Conservation (phyloP, 768 basidiomycete genomes). For the Lentinus brumalis region DNA sequence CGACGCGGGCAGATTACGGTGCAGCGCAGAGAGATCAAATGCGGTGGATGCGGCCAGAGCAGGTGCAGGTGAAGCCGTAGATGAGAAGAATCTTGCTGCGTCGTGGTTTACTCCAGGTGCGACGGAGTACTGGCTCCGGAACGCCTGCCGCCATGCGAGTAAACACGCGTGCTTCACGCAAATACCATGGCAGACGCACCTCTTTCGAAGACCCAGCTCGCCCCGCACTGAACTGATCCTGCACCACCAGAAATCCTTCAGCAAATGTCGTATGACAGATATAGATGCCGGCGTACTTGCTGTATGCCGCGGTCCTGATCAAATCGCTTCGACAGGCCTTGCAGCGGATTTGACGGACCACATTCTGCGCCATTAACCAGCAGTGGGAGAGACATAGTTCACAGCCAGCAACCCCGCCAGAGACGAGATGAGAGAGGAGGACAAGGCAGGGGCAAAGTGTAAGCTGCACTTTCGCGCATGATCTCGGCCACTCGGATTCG, state of each 20-base stretch:
- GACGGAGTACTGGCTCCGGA: conserved; percentile 55
- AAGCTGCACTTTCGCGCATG: not conserved
- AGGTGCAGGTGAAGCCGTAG: conserved; percentile 27
- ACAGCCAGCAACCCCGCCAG: no score
- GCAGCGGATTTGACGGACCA: conserved; percentile 83
- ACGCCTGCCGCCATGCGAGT: conserved; percentile 42
- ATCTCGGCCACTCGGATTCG: not conserved
- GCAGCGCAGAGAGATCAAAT: conserved; percentile 65
- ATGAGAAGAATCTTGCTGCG: conserved; percentile 69
- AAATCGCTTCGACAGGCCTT: conserved; percentile 76
- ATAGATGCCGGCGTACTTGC: conserved; percentile 52
- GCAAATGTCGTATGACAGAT: not conserved
- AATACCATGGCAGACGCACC: conserved; percentile 40
- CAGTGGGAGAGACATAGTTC: conserved; percentile 75
- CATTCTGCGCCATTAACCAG: conserved; percentile 79
- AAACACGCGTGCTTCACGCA: conserved; percentile 1
- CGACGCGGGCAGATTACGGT: conserved; percentile 45
- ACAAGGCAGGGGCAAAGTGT: not conserved
- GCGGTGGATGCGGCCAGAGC: conserved; percentile 38
- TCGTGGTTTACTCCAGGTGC: conserved; percentile 56
- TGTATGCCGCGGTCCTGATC: conserved; percentile 78
- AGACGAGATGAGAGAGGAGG: not conserved
- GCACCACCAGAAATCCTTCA: not conserved
- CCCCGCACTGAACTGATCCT: conserved; percentile 73
- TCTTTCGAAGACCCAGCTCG: conserved; percentile 65